A percentile compares a stretch with the other conserved stretches of the same genome.
Evolutionary conservation across 768 basidiomycete genomes (phyloP).

Genomic region (Lactarius sanguifluus): DNA sequence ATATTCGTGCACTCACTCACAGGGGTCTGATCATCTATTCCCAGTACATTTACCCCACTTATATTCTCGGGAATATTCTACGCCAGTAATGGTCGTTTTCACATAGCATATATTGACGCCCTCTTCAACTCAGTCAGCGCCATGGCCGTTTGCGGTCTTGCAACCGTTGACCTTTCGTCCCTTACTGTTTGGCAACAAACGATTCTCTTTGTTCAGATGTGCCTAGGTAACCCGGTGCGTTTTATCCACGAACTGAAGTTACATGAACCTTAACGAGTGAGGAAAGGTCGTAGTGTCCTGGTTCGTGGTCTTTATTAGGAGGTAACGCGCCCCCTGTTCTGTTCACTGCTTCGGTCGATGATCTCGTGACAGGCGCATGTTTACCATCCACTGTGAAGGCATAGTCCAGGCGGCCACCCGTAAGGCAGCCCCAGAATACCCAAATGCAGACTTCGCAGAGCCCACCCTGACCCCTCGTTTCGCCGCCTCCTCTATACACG

Average conservation of each 20-base stretch:
- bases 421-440: constrained; percentile 10
- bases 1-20: neutral
- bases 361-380: constrained; percentile 26
- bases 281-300: constrained; percentile 74
- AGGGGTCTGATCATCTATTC: constrained; percentile 12
- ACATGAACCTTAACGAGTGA: neutral
- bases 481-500: constrained; percentile 10
- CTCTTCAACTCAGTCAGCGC: constrained; percentile 77
- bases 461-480: constrained; percentile 14
- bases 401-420: constrained; percentile 25
- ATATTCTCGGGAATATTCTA: constrained; percentile 80
- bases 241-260: constrained; percentile 26
- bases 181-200: constrained; percentile 70
- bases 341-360: neutral
- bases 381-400: constrained; percentile 24
- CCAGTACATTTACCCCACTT: constrained; percentile 74
- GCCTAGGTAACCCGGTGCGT: constrained; percentile 69
- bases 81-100: constrained; percentile 72
- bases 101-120: constrained; percentile 72
- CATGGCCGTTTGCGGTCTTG: constrained; percentile 76
- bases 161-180: constrained; percentile 64
- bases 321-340: constrained; percentile 42
- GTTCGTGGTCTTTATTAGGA: constrained; percentile 78
- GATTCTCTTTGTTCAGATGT: constrained; percentile 77
- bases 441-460: constrained; percentile 38